Conservation (phyloP, 768 basidiomycete species). For the Inosperma sp. region DNA sequence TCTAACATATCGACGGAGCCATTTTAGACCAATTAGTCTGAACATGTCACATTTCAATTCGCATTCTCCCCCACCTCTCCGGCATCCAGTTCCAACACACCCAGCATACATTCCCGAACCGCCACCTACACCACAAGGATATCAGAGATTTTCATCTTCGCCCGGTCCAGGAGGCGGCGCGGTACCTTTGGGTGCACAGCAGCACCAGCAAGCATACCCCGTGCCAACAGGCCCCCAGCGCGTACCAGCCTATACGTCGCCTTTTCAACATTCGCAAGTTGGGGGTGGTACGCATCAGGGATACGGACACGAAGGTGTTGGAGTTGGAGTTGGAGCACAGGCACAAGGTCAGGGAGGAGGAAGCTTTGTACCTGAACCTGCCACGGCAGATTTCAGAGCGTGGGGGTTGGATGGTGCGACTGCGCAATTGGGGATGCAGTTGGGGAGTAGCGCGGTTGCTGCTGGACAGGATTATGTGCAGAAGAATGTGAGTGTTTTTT, state of each 20-base stretch:
- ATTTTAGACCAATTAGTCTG: too few species aligned
- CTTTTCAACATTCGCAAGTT: constrained; percentile 45
- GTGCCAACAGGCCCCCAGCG: constrained; percentile 15
- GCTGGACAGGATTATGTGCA: constrained; percentile 96
- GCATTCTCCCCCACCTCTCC: constrained; percentile 69
- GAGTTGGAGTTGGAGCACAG: constrained; percentile 30
- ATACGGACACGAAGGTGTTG: constrained; percentile 3
- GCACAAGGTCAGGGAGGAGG: too few species aligned
- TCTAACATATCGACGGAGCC: neutral
- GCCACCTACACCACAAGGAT: constrained; percentile 71
- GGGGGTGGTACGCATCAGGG: constrained; percentile 14
- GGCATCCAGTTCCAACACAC: constrained; percentile 86
- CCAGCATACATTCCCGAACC: constrained; percentile 83
- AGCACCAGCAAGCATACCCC: constrained; percentile 21
- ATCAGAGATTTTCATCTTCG: constrained; percentile 67
- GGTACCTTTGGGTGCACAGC: constrained; percentile 22
- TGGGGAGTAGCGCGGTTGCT: constrained; percentile 85
- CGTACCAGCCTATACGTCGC: constrained; percentile 45
- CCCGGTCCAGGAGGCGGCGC: constrained; percentile 34
- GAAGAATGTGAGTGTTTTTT: constrained; percentile 65
- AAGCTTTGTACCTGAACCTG: too few species aligned
- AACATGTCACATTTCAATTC: neutral
- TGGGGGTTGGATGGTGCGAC: constrained; percentile 93
- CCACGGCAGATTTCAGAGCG: constrained; percentile 53
- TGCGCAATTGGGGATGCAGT: constrained; percentile 93